Evolutionary conservation across 495 filamentous ascomycete genomes (phyloP).

Genomic region (Daldinia grandis): DNA sequence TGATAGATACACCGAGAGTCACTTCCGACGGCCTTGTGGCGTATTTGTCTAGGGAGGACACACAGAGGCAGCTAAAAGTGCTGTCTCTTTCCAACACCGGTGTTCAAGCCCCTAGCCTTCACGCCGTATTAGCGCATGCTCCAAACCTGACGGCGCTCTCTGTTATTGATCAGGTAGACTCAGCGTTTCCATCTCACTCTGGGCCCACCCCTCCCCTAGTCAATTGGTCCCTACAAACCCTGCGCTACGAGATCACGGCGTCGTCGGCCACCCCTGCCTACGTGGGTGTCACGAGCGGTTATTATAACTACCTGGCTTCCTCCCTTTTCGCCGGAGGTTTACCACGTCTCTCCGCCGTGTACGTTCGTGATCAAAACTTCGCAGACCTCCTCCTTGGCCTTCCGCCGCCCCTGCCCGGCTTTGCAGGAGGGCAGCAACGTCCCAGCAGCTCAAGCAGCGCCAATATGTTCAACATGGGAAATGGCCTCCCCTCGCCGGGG

Average conservation of each 20-base stretch:
- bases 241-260: conserved; percentile 85
- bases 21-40: conserved; percentile 72
- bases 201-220: conserved; percentile 67
- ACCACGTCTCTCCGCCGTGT: conserved; percentile 75
- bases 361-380: conserved; percentile 85
- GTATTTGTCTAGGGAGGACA: conserved; percentile 63
- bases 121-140: conserved; percentile 69
- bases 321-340: conserved; percentile 80
- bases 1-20: conserved; percentile 72
- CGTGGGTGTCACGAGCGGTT: conserved; percentile 68
- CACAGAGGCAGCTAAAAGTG: conserved; percentile 61
- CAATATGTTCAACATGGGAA: conserved; percentile 34
- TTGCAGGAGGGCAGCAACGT: conserved; percentile 51
- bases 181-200: conserved; percentile 66
- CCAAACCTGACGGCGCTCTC: conserved; percentile 70
- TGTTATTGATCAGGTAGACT: conserved; percentile 70
- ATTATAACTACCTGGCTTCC: conserved; percentile 86
- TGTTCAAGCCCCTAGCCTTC: conserved; percentile 67
- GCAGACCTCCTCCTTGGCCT: conserved; percentile 74
- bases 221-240: conserved; percentile 69
- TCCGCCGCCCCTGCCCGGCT: conserved; percentile 65
- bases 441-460: conserved; percentile 50
- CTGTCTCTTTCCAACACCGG: conserved; percentile 75
- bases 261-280: conserved; percentile 63
- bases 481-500: conserved; percentile 36